Base-by-base conservation (phyloP, 441 rosid genomes). In the Gossypium trilobum region DNA sequence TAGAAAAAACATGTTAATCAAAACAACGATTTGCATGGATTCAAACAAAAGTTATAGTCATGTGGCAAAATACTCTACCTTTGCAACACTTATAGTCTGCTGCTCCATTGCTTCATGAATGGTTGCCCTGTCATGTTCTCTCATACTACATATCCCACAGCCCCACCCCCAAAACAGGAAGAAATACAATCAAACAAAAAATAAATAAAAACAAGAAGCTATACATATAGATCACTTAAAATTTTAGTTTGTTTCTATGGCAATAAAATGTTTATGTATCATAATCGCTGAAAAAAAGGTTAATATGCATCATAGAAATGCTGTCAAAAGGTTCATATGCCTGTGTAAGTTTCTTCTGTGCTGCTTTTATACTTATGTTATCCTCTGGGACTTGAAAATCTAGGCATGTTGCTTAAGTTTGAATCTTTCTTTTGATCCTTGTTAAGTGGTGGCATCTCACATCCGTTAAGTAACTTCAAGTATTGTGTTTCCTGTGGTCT, bases 101-200 rank as follows among this genome's bases (percentile, higher is more conserved):
- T 95, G 99, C 85, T 95, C 99, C 99, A 95, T 95, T 74, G 97
- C 99, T 77, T 95, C 99, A 7, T 95, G 99, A 86, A 95, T 95
- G 57, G 97, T 89, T 73, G 97, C 98, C 76, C 98, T 84, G 82
- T 95, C 98, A 82, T 95, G 99, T 81, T 90, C 97, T 81, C 91
- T 89, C 98, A 92, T 92, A 80, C 96, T 95, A 87, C 91, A 87
- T 36, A 73, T 44, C 33, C 65, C 22, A 13, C 57, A 46, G 55
- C 70, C 17, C 69, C 70, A 13, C 17, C 19, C 55, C 56, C n/a
- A 57, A 66, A 80, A 70, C 16, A 73, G 14, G 69, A 72, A 29
- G 62, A 73, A 59, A 22, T 60, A 19, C 29, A 71, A 46, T 58
- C 65, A 39, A 33, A 33, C 39, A 33, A 33, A 58, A 42, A 17